These are phyloP conservation scores for Arctostaphylos glauca DNA, from an alignment of 148 eudicot genomes.

Conservation along the genomic window DNA sequence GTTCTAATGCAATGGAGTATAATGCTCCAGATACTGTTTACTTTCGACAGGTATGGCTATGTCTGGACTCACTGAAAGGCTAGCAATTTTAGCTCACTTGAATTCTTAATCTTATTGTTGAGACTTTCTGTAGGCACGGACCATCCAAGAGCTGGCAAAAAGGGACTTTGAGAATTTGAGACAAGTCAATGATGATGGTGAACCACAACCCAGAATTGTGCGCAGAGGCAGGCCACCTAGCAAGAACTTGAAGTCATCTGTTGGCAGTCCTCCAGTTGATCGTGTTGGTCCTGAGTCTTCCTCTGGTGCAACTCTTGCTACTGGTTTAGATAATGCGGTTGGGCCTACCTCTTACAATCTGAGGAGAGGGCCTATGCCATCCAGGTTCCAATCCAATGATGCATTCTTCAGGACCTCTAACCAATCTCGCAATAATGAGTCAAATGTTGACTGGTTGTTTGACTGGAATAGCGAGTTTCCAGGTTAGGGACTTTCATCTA, in stretches of 20 bases:
- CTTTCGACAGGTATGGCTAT: slow-evolving; percentile 67
- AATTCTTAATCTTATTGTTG: slow-evolving; percentile 3
- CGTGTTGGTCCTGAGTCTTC: slow-evolving; percentile 47
- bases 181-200: slow-evolving; percentile 63
- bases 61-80: not conserved
- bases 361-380: slow-evolving; percentile 55
- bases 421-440: slow-evolving; percentile 55
- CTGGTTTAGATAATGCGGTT: slow-evolving; percentile 43
- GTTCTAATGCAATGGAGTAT: slow-evolving; percentile 87
- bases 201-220: slow-evolving; percentile 65
- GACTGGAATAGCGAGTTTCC: slow-evolving; percentile 56
- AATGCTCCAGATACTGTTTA: slow-evolving; percentile 74
- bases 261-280: slow-evolving; percentile 49
- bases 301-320: slow-evolving; percentile 58
- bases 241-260: slow-evolving; percentile 51
- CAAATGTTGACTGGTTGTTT: slow-evolving; percentile 31
- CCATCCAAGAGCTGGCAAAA: slow-evolving; percentile 76
- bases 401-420: slow-evolving; percentile 30
- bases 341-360: slow-evolving; percentile 57
- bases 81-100: not conserved
- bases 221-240: slow-evolving; percentile 88
- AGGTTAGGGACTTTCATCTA: slow-evolving; percentile 33
- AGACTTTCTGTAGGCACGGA: slow-evolving; percentile 52
- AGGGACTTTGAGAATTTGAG: slow-evolving; percentile 71
- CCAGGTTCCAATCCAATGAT: slow-evolving; percentile 48